A percentile compares a stretch with the other conserved stretches of the same genome.
phyloP scores from a whole-genome alignment of 805 yeast species.

The Blastobotrys americana region DNA sequence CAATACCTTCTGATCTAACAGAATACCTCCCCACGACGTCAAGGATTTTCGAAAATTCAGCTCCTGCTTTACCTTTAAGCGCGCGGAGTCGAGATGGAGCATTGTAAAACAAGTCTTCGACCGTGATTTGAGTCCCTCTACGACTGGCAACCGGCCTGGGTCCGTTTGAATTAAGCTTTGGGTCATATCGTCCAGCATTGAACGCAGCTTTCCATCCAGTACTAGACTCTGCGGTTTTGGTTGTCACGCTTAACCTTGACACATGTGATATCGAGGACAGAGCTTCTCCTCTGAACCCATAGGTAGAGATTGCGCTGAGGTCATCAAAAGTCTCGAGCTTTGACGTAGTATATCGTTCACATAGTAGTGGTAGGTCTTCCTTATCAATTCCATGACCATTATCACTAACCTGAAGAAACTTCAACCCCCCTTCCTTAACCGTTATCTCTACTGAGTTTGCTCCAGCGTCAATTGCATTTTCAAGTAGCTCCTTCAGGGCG shows the following conservation, averaged over 20 bases:
- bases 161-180: constrained; percentile 45
- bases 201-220: constrained; percentile 59
- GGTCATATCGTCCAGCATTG: constrained; percentile 47
- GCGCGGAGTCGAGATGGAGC: constrained; percentile 71
- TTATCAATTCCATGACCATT: constrained; percentile 72
- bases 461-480: constrained; percentile 85
- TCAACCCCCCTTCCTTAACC: constrained; percentile 89
- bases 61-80: constrained; percentile 46
- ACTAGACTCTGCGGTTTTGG: constrained; percentile 53
- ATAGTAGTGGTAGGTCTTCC: constrained; percentile 70
- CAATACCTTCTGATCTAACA: constrained; percentile 60
- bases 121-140: constrained; percentile 75
- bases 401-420: constrained; percentile 78
- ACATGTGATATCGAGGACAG: constrained; percentile 90
- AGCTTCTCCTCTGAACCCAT: constrained; percentile 97
- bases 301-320: constrained; percentile 59
- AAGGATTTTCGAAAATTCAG: constrained; percentile 68
- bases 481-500: constrained; percentile 87
- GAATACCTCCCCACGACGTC: constrained; percentile 84
- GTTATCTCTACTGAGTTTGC: constrained; percentile 67
- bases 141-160: constrained; percentile 80
- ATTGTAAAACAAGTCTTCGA: constrained; percentile 86
- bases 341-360: constrained; percentile 90
- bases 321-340: constrained; percentile 73
- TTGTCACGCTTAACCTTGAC: constrained; percentile 69